Evolutionary conservation across 176 grass and related monocot species (phyloP).

Genomic region (Alloteropsis semialata): DNA sequence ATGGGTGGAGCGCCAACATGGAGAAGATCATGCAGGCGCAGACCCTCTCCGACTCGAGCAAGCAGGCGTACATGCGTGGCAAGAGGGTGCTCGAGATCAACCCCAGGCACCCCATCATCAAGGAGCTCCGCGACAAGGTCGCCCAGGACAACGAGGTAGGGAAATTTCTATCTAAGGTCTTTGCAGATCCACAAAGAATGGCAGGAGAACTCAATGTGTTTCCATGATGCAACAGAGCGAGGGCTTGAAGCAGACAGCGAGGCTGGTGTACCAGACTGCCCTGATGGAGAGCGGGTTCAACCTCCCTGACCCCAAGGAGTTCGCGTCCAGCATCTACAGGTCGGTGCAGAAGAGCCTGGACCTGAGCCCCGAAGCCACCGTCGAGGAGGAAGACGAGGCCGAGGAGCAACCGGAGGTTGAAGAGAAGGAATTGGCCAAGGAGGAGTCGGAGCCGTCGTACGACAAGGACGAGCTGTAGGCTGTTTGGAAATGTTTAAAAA

Average conservation of each 20-base stretch:
- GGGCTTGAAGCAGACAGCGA: constrained; percentile 63
- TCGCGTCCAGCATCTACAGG: constrained; percentile 86
- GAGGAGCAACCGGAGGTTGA: constrained; percentile 68
- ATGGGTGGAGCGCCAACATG: constrained; percentile 94
- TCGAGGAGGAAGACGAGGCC: constrained; percentile 79
- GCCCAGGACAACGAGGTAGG: constrained; percentile 70
- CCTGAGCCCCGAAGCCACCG: constrained; percentile 50
- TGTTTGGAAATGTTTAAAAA: not conserved
- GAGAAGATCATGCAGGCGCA: constrained; percentile 99
- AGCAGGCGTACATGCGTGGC: constrained; percentile 90
- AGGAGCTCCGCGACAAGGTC: constrained; percentile 90
- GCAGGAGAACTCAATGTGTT: not conserved
- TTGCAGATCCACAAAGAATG: not conserved
- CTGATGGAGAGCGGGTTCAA: constrained; percentile 95
- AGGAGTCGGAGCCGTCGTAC: constrained; percentile 34
- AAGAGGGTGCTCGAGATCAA: constrained; percentile 96
- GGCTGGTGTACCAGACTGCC: constrained; percentile 85
- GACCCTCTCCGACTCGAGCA: constrained; percentile 75
- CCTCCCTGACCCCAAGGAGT: constrained; percentile 78
- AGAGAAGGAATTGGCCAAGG: constrained; percentile 49
- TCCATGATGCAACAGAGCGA: constrained; percentile 40
- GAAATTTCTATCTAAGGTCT: not conserved
- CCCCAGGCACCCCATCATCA: constrained; percentile 90
- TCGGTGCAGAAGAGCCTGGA: constrained; percentile 96
- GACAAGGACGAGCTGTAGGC: constrained; percentile 88